Conservation (phyloP, 352 stramenopile genomes). For the Aphanomyces stellatus region DNA sequence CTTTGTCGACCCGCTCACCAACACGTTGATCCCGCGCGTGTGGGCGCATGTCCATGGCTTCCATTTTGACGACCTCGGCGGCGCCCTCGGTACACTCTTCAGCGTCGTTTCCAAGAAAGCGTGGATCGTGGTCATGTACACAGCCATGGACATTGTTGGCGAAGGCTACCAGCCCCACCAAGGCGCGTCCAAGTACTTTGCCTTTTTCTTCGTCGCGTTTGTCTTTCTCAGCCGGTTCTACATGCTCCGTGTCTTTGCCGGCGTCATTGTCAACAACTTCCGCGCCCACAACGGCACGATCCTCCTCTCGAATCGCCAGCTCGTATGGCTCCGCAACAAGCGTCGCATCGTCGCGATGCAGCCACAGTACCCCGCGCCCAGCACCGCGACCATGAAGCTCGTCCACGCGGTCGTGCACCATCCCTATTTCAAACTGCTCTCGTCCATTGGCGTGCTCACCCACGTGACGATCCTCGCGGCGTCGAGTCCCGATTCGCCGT, state of each 20-base stretch:
- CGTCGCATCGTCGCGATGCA: constrained; percentile 47
- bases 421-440: constrained; percentile 50
- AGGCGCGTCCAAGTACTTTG: constrained; percentile 66
- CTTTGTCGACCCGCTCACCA: constrained; percentile 43
- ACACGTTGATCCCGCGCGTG: constrained; percentile 56
- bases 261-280: constrained; percentile 85
- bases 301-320: constrained; percentile 60
- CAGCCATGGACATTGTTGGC: constrained; percentile 72
- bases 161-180: constrained; percentile 54
- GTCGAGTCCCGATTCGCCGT: constrained; percentile 10
- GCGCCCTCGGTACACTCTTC: constrained; percentile 67
- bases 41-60: constrained; percentile 70
- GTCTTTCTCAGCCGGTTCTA: constrained; percentile 67
- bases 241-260: constrained; percentile 40
- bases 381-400: constrained; percentile 46
- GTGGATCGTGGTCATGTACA: constrained; percentile 75
- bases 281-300: constrained; percentile 74
- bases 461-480: constrained; percentile 57
- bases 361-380: constrained; percentile 61
- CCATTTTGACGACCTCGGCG: constrained; percentile 78
- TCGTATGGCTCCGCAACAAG: constrained; percentile 73
- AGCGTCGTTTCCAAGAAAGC: constrained; percentile 79
- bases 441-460: constrained; percentile 48
- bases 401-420: constrained; percentile 62
- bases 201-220: constrained; percentile 33